These are phyloP conservation scores for Aspergillus carbonarius DNA, from an alignment of 2,329 filamentous ascomycete genomes.

Conservation along the genomic window DNA sequence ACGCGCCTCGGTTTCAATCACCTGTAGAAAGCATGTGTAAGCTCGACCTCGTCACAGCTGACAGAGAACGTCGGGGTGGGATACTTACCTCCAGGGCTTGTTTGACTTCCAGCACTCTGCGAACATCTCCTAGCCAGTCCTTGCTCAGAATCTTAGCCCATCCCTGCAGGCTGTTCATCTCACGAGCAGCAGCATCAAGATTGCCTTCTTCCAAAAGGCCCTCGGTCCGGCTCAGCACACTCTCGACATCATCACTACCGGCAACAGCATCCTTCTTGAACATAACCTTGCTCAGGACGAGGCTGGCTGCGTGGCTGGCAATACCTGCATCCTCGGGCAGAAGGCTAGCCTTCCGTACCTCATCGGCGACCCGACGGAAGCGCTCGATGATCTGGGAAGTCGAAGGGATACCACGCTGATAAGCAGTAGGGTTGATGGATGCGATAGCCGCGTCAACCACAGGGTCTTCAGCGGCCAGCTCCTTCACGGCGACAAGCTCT, in stretches of 20 bases:
- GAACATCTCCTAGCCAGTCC: constrained; percentile 89
- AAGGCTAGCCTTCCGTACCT: constrained; percentile 91
- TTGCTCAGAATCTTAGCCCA: constrained; percentile 95
- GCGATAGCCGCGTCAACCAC: constrained; percentile 91
- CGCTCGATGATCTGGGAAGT: constrained; percentile 86
- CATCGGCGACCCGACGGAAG: constrained; percentile 86
- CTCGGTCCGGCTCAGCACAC: constrained; percentile 85
- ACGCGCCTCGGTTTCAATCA: constrained; percentile 86
- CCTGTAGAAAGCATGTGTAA: constrained; percentile 49
- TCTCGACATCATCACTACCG: constrained; percentile 86
- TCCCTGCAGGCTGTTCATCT: constrained; percentile 89
- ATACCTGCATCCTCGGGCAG: constrained; percentile 92
- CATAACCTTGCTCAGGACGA: constrained; percentile 86
- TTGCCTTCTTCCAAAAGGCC: constrained; percentile 89
- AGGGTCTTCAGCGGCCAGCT: constrained; percentile 78
- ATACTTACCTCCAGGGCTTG: constrained; percentile 88
- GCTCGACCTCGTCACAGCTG: neutral
- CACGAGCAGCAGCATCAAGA: constrained; percentile 83
- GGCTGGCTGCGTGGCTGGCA: constrained; percentile 87
- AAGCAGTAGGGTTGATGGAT: constrained; percentile 91
- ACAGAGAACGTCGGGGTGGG: neutral
- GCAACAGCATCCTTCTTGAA: constrained; percentile 92
- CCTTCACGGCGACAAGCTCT: constrained; percentile 91
- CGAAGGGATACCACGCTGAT: constrained; percentile 86
- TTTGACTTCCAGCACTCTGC: constrained; percentile 89